phyloP scores from a whole-genome alignment of 805 yeast genomes.

The Ogataea populi-albae region DNA sequence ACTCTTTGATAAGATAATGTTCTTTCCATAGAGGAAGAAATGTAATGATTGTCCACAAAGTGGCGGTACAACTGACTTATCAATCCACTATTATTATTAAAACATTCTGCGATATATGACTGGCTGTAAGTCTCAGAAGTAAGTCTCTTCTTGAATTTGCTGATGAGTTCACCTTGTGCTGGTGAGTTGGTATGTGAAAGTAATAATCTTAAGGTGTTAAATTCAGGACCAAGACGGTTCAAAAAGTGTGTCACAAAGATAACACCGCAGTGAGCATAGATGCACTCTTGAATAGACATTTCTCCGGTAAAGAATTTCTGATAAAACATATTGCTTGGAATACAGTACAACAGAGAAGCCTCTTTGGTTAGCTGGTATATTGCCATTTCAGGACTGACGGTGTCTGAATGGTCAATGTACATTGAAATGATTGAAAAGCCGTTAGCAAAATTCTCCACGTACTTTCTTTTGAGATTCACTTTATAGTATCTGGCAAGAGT shows the following conservation, averaged over 20 bases:
- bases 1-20: slow-evolving; percentile 87
- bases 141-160: slow-evolving; percentile 79
- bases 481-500: slow-evolving; percentile 88
- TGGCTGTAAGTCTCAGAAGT: slow-evolving; percentile 92
- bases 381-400: slow-evolving; percentile 58
- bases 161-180: slow-evolving; percentile 72
- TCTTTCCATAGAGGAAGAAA: slow-evolving; percentile 63
- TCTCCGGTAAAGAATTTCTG: slow-evolving; percentile 68
- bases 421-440: slow-evolving; percentile 84
- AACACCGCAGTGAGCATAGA: slow-evolving; percentile 91
- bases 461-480: slow-evolving; percentile 79
- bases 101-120: slow-evolving; percentile 73
- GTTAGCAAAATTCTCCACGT: slow-evolving; percentile 90
- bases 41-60: slow-evolving; percentile 89
- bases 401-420: slow-evolving; percentile 68
- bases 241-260: slow-evolving; percentile 92
- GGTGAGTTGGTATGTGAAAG: slow-evolving; percentile 60
- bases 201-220: slow-evolving; percentile 61
- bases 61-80: slow-evolving; percentile 82
- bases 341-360: slow-evolving; percentile 86
- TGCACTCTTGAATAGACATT: slow-evolving; percentile 89
- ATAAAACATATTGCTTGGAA: slow-evolving; percentile 83
- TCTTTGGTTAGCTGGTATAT: slow-evolving; percentile 90
- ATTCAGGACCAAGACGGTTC: slow-evolving; percentile 91
- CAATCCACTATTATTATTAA: slow-evolving; percentile 65